Base-by-base conservation (phyloP, 139 green algal species). In the Chlamydomonas sphaeroides region DNA sequence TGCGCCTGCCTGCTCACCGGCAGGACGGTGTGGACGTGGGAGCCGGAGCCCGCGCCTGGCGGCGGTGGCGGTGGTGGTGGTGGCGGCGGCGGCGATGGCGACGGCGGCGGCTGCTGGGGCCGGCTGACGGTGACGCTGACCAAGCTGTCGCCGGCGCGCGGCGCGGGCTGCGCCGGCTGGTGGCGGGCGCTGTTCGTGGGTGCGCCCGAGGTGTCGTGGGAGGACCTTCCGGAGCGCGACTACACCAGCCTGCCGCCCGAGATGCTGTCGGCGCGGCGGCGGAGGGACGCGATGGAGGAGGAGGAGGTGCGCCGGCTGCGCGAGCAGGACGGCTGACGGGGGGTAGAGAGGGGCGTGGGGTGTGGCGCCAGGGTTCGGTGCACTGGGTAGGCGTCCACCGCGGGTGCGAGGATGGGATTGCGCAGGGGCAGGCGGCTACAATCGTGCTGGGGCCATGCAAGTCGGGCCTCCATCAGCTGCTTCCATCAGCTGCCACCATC, bases 231-330 rank as follows among this genome's bases (percentile, higher is more conserved):
- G 21, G 75, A 72, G 63, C 42, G 42, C 7, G 75, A 82, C 42
- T 82, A 82, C 75, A 82, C 62, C 75, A 82, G 62, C 1, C 18
- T 82, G 75, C 61, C 61, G 41, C 25, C 17, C 3, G 62, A 73
- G 75, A 26, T 2, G 42, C 62, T 82, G 73, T 0, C 57, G 62
- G 74, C 48, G 41, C 41, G 33, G 10, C 15, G n/a, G 30, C 39
- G 61, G 74, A 5, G 68, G 59, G 49, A 80, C 41, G 59, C 59
- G 21, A 32, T n/a, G 42, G 15, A 56, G 74, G 59, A 48, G 20
- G 68, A 62, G 68, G 68, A 23, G 42, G 42, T 5, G 39, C 66
- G 61, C n/a, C n/a, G n/a, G n/a, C n/a, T n/a, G n/a, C n/a, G n/a
- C n/a, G n/a, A n/a, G n/a, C n/a, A n/a, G n/a, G n/a, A n/a, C n/a